Percentiles rank a stretch among this genome's conserved stretches.
phyloP scores from a whole-genome alignment of 116 monocot species.

The Dioscorea cayenensis region DNA sequence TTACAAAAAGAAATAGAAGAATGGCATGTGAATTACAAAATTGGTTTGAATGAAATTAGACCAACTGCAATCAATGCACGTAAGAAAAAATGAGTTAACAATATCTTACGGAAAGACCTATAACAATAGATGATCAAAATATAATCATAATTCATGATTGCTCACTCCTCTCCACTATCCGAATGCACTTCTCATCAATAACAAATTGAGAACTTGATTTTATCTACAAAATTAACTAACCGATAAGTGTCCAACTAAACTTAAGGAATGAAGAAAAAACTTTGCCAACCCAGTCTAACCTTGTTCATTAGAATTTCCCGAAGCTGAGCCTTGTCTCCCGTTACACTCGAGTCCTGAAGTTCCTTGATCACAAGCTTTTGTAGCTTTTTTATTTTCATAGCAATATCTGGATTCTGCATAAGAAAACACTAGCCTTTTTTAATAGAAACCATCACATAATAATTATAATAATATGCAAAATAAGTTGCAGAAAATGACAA shows the following conservation, averaged over 20 bases:
- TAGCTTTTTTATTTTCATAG: slow-evolving; percentile 70
- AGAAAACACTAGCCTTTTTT: background rate
- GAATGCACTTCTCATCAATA: slow-evolving; percentile 45
- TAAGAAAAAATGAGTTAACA: too few species aligned
- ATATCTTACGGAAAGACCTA: too few species aligned
- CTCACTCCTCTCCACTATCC: slow-evolving; percentile 21
- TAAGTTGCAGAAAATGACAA: too few species aligned
- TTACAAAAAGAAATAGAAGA: too few species aligned
- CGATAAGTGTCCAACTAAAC: slow-evolving; percentile 1
- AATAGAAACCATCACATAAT: too few species aligned
- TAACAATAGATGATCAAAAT: too few species aligned
- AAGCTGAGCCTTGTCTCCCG: slow-evolving; percentile 41
- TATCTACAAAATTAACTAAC: slow-evolving; percentile 41
- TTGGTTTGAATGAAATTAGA: too few species aligned
- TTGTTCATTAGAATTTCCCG: slow-evolving; percentile 44
- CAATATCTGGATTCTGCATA: slow-evolving; percentile 50
- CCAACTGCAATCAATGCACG: too few species aligned
- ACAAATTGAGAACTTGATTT: slow-evolving; percentile 56
- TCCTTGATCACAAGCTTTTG: slow-evolving; percentile 52
- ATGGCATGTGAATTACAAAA: too few species aligned
- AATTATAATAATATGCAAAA: too few species aligned
- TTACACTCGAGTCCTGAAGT: slow-evolving; percentile 39
- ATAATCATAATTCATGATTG: background rate
- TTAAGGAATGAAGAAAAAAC: background rate
- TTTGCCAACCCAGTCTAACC: slow-evolving; percentile 22